These are phyloP conservation scores for Trichoderma oligosporum DNA, from an alignment of 2,329 filamentous ascomycete species.

Conservation along the genomic window DNA sequence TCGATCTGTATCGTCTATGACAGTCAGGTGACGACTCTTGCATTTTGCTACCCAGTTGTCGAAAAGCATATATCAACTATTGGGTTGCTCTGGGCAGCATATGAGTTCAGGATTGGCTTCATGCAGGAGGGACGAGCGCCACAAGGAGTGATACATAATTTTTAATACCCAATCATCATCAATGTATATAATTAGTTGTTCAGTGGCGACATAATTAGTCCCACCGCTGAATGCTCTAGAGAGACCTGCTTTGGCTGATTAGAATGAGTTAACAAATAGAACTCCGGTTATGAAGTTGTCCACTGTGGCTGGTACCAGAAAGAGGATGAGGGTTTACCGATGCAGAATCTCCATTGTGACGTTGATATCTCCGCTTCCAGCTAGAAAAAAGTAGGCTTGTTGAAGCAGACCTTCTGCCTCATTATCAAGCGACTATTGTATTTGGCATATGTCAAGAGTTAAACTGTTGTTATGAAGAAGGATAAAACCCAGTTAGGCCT, in stretches of 20 bases:
- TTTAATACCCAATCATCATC: slow-evolving; percentile 16
- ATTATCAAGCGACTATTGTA: background rate
- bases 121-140: slow-evolving; percentile 3
- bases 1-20: background rate
- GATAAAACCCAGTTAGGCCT: too few relatives aligned
- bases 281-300: too few relatives aligned
- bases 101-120: slow-evolving; percentile 17
- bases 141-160: slow-evolving; percentile 6
- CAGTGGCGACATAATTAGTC: background rate
- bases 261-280: background rate
- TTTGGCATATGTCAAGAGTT: background rate
- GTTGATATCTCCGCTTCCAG: too few relatives aligned
- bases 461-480: too few relatives aligned
- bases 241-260: background rate
- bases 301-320: background rate
- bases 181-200: slow-evolving; percentile 15
- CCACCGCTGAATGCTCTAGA: background rate
- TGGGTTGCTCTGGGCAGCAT: background rate
- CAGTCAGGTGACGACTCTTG: slow-evolving; percentile 2
- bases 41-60: background rate
- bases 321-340: background rate
- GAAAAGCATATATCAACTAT: background rate
- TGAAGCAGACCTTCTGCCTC: too few relatives aligned
- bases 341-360: background rate
- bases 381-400: too few relatives aligned